These are phyloP conservation scores for Termitomyces sp. DNA, from an alignment of 768 basidiomycete species.

Conservation along the genomic window DNA sequence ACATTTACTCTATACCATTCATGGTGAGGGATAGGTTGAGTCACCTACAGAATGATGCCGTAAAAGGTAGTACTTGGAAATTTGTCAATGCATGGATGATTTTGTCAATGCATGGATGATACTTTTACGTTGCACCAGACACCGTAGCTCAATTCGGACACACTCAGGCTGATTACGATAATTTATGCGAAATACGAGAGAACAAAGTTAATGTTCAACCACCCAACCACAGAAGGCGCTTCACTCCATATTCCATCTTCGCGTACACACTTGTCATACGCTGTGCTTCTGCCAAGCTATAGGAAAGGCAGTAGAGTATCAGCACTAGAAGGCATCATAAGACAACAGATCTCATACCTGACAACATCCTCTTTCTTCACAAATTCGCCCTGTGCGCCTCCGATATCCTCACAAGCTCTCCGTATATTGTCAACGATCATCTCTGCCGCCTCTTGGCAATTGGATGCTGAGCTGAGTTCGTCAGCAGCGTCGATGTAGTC, in stretches of 20 bases:
- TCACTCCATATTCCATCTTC: conserved; percentile 93
- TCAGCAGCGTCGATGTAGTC: conserved; percentile 56
- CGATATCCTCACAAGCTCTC: conserved; percentile 64
- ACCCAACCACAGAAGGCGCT: conserved; percentile 86
- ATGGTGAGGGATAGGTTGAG: no score
- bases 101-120: no score
- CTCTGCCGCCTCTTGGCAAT: conserved; percentile 76
- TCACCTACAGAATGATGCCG: no score
- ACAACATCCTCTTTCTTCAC: conserved; percentile 73
- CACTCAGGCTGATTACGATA: not conserved
- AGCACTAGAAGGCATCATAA: not conserved
- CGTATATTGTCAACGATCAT: conserved; percentile 69
- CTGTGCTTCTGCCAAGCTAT: conserved; percentile 78
- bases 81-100: no score
- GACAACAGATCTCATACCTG: conserved; percentile 46
- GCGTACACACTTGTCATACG: conserved; percentile 83
- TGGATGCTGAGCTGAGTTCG: conserved; percentile 57
- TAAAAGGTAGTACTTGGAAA: no score
- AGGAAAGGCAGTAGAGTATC: conserved; percentile 9
- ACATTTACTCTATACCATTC: no score
- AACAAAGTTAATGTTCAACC: conserved; percentile 31
- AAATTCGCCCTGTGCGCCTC: conserved; percentile 45
- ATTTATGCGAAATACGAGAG: not conserved
- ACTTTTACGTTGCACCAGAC: not conserved
- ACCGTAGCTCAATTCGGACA: not conserved